These are phyloP conservation scores for Oenanthe sinensis DNA, from an alignment of 129 eudicot species.

Conservation along the genomic window DNA sequence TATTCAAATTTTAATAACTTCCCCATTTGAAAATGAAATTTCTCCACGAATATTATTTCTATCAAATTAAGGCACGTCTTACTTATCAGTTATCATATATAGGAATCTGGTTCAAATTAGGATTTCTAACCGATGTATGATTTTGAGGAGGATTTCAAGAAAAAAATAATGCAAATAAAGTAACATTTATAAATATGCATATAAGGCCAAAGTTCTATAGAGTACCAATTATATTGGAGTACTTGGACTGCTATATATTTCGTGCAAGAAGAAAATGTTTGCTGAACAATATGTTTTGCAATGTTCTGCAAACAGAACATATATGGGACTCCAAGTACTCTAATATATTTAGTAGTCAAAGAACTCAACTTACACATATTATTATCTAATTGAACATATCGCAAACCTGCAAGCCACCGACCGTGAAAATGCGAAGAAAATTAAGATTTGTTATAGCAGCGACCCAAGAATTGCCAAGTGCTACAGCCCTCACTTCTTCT, in stretches of 20 bases:
- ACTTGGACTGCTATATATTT: too few relatives aligned
- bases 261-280: too few relatives aligned
- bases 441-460: constrained; percentile 85
- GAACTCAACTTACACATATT: too few relatives aligned
- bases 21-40: not conserved
- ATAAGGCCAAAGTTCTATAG: too few relatives aligned
- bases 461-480: constrained; percentile 87
- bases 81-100: not conserved
- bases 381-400: not conserved
- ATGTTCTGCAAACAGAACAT: too few relatives aligned
- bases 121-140: not conserved
- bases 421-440: constrained; percentile 84
- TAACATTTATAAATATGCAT: not conserved
- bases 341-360: too few relatives aligned
- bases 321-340: too few relatives aligned
- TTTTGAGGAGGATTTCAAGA: not conserved
- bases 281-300: too few relatives aligned
- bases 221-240: too few relatives aligned
- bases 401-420: constrained; percentile 89
- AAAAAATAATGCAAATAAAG: not conserved
- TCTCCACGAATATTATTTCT: not conserved
- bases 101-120: not conserved
- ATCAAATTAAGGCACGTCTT: not conserved
- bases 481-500: constrained; percentile 92
- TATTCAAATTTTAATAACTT: not conserved